Conservation (phyloP, 805 yeast species). For the Candida dajiaensis region DNA sequence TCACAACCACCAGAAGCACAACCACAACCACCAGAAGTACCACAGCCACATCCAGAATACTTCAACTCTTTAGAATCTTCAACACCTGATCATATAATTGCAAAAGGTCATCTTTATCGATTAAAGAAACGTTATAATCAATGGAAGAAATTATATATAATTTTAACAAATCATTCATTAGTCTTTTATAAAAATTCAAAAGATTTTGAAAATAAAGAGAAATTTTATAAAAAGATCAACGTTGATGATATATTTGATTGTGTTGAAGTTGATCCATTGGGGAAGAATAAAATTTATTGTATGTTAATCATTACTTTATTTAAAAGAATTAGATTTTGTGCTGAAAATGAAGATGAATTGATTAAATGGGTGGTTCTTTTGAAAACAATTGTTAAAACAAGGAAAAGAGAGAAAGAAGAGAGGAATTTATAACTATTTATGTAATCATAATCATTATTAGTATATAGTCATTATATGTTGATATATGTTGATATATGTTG, state of each 20-base stretch:
- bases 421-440: too few species aligned
- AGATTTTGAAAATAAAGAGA: conserved; percentile 12
- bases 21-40: conserved; percentile 8
- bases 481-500: too few species aligned
- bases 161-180: conserved; percentile 35
- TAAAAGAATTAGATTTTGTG: conserved; percentile 40
- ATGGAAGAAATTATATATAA: conserved; percentile 40
- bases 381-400: conserved; percentile 27
- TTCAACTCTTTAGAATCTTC: conserved; percentile 19
- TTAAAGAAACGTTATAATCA: conserved; percentile 39
- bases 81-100: conserved; percentile 31
- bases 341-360: conserved; percentile 39
- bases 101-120: conserved; percentile 36
- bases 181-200: conserved; percentile 33
- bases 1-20: conserved; percentile 7
- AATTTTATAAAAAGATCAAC: conserved; percentile 27
- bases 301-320: conserved; percentile 40
- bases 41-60: conserved; percentile 6
- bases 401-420: conserved; percentile 11
- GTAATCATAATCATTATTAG: too few species aligned
- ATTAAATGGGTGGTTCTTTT: conserved; percentile 43
- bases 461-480: too few species aligned
- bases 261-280: conserved; percentile 43
- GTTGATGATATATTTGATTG: conserved; percentile 37
- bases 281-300: conserved; percentile 38